Evolutionary conservation across 2,329 filamentous ascomycete genomes (phyloP), one percentile per base, ranked within the genome.

Genomic region (Parastagonospora avenae): DNA sequence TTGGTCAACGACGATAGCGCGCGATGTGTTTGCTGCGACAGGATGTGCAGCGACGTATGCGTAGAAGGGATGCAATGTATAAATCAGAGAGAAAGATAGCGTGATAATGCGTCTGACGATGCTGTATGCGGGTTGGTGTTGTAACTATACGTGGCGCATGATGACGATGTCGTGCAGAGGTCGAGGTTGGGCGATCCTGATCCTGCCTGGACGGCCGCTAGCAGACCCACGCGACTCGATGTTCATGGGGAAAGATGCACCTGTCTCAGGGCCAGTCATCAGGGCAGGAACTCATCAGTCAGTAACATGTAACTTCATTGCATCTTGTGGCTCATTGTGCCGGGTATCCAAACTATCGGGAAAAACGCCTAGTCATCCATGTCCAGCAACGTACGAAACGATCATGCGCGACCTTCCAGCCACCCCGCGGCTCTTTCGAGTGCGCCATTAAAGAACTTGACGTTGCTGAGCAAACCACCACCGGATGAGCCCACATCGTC

Each of bases 401-500:
- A 39, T 39, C 37, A 73, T 7, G 59, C 63, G 36, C 68, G 59
- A 8, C 71, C 67, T 39, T 74, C 72, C n/a, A 75, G 52, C 55
- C 69, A 70, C 12, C 57, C 60, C 6, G 74, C 72, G 32, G 68
- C 62, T 49, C 58, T 60, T 40, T 72, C 72, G 32, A 76, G 52
- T 19, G 61, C 41, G 14, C 58, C 54, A 48, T 75, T 76, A 54
- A 76, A 73, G 9, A 46, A 54, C 47, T 62, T 67, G 2, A 73
- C 42, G 35, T 59, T 59, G 7, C 50, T 56, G 43, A 75, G 40
- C 24, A 74, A 48, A 3, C 73, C 73, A n/a, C 68, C 68, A 6
- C 66, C 63, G 38, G 46, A 41, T 7, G 67, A 66, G 2, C 65
- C 66, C 14, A 73, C 64, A 15, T 65, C 60, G 42, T 55, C 52